Evolutionary conservation across 2,329 filamentous ascomycete genomes (phyloP).

Genomic region (Chrysoporthe deuterocubensis): DNA sequence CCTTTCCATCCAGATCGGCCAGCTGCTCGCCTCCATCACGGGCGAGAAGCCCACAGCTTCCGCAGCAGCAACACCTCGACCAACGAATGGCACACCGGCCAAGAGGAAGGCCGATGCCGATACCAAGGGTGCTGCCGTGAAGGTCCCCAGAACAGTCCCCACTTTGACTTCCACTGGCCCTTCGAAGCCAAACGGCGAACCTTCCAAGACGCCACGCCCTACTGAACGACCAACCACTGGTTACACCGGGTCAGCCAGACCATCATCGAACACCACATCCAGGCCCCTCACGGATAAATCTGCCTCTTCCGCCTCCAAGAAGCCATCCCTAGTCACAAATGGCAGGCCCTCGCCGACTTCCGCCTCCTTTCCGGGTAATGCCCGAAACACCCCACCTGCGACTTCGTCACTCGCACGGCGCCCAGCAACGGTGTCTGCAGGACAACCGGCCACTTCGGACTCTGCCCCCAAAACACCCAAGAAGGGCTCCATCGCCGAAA

Average conservation of each 20-base stretch:
- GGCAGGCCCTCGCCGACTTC: constrained; percentile 24
- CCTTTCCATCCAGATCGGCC: constrained; percentile 49
- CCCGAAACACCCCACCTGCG: constrained; percentile 7
- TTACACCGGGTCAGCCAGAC: constrained; percentile 31
- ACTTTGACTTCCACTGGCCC: constrained; percentile 33
- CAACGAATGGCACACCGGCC: constrained; percentile 29
- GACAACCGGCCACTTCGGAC: constrained; percentile 38
- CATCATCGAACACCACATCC: constrained; percentile 30
- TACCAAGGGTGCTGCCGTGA: constrained; percentile 44
- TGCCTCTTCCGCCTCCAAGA: constrained; percentile 25
- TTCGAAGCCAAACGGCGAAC: constrained; percentile 30
- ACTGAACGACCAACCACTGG: constrained; percentile 19
- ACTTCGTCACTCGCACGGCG: constrained; percentile 13
- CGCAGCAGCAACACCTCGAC: constrained; percentile 31
- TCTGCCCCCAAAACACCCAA: constrained; percentile 58
- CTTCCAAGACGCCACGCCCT: constrained; percentile 35
- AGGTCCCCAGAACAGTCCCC: constrained; percentile 44
- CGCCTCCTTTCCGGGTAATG: constrained; percentile 16
- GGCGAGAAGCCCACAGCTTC: constrained; percentile 51
- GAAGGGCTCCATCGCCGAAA: constrained; percentile 75
- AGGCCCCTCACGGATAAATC: constrained; percentile 30
- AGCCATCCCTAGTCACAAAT: constrained; percentile 18
- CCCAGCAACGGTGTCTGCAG: constrained; percentile 8
- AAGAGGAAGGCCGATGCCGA: constrained; percentile 66
- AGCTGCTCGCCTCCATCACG: constrained; percentile 65